These are phyloP conservation scores for Pestalotiopsis sp. DNA, from an alignment of 2,329 filamentous ascomycete genomes.

Conservation along the genomic window DNA sequence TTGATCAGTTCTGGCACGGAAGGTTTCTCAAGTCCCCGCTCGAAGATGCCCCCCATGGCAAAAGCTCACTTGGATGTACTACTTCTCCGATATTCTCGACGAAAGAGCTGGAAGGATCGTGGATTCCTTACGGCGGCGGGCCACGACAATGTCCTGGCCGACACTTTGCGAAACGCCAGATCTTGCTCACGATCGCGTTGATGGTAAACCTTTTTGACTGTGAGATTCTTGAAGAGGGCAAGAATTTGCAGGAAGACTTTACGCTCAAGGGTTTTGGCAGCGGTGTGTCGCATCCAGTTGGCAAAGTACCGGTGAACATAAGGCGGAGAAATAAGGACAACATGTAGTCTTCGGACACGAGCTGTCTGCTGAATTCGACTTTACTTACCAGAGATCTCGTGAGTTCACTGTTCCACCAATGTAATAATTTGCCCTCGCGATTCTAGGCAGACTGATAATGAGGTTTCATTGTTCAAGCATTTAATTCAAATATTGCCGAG, in stretches of 20 bases:
- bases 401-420: too few relatives aligned
- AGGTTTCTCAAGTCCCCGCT: slow-evolving; percentile 16
- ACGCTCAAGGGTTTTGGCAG: slow-evolving; percentile 27
- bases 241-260: slow-evolving; percentile 23
- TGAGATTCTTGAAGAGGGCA: slow-evolving; percentile 22
- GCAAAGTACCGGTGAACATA: slow-evolving; percentile 22
- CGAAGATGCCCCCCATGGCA: not conserved
- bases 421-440: too few relatives aligned
- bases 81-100: slow-evolving; percentile 20
- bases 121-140: slow-evolving; percentile 30
- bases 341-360: too few relatives aligned
- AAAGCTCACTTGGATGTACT: not conserved
- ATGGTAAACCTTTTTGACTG: slow-evolving; percentile 24
- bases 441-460: too few relatives aligned
- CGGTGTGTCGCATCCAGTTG: slow-evolving; percentile 24
- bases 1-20: slow-evolving; percentile 22
- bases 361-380: too few relatives aligned
- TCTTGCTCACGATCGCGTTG: slow-evolving; percentile 22
- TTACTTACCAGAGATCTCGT: too few relatives aligned
- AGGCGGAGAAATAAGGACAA: slow-evolving; percentile 16
- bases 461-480: too few relatives aligned
- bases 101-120: slow-evolving; percentile 28
- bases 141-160: slow-evolving; percentile 27
- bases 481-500: too few relatives aligned
- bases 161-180: slow-evolving; percentile 31